phyloP scores from a whole-genome alignment of 768 basidiomycete genomes.

The Wakefieldia striispora region DNA sequence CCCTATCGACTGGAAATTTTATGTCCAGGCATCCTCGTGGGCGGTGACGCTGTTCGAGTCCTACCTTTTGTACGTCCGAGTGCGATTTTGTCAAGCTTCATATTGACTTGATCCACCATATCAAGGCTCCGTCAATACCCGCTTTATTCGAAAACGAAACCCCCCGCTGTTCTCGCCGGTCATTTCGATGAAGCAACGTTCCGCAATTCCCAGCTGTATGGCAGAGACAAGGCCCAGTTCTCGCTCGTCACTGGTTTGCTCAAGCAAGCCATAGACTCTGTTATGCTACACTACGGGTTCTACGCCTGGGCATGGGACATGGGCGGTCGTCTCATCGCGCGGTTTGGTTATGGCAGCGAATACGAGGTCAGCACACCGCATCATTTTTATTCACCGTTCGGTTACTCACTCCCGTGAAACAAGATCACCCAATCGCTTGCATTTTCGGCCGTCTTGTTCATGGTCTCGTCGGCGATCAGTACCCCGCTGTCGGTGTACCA shows the following conservation, averaged over 20 bases:
- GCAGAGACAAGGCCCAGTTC: slow-evolving; percentile 86
- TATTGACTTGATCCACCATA: slow-evolving; percentile 1
- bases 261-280: slow-evolving; percentile 69
- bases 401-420: not conserved
- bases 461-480: slow-evolving; percentile 63
- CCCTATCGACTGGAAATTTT: slow-evolving; percentile 76
- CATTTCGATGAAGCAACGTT: slow-evolving; percentile 74
- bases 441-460: slow-evolving; percentile 66
- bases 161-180: slow-evolving; percentile 64
- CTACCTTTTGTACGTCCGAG: slow-evolving; percentile 70
- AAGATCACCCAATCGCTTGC: slow-evolving; percentile 80
- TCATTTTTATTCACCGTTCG: not conserved
- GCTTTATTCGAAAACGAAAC: slow-evolving; percentile 71
- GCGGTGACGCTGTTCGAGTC: slow-evolving; percentile 80
- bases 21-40: slow-evolving; percentile 80
- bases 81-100: not conserved
- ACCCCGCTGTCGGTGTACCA: slow-evolving; percentile 80
- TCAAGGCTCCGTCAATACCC: slow-evolving; percentile 76
- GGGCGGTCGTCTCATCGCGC: slow-evolving; percentile 50
- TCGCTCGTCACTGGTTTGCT: slow-evolving; percentile 71
- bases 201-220: slow-evolving; percentile 89
- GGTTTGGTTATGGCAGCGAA: slow-evolving; percentile 62
- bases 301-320: slow-evolving; percentile 81
- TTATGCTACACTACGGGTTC: slow-evolving; percentile 70
- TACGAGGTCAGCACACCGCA: slow-evolving; percentile 55